Conservation (phyloP, 2,329 filamentous ascomycete species). For the Emmonsia crescens region DNA sequence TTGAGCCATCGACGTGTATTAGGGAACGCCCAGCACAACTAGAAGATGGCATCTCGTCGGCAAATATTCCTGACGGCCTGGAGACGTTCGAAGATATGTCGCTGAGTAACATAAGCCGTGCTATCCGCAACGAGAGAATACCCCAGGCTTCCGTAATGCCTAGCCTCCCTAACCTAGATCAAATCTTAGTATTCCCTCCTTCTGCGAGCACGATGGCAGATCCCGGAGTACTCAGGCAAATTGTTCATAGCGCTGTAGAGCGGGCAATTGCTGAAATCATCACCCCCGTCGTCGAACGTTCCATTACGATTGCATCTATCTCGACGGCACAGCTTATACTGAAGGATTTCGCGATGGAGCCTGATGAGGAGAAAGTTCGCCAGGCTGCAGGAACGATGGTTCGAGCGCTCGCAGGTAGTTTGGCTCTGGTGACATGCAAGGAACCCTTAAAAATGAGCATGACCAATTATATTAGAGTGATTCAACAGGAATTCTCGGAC, state of each 20-base stretch:
- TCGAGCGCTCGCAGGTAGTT: constrained; percentile 82
- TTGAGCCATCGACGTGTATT: constrained; percentile 79
- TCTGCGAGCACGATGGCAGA: constrained; percentile 67
- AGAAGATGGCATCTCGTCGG: constrained; percentile 39
- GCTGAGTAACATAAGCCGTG: constrained; percentile 60
- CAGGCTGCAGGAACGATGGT: constrained; percentile 88
- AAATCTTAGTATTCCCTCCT: constrained; percentile 66
- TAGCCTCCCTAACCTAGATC: constrained; percentile 53
- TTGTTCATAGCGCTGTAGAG: constrained; percentile 76
- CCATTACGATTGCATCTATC: constrained; percentile 94
- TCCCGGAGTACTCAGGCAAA: constrained; percentile 53
- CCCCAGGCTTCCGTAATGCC: constrained; percentile 68
- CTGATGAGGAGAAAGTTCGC: constrained; percentile 75
- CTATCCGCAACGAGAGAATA: constrained; percentile 59
- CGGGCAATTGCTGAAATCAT: constrained; percentile 94
- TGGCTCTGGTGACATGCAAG: constrained; percentile 96
- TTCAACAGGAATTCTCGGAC: constrained; percentile 53
- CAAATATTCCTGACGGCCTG: constrained; percentile 54
- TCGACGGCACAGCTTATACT: constrained; percentile 90
- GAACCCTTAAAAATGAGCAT: constrained; percentile 94
- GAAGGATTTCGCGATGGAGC: constrained; percentile 92
- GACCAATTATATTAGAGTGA: constrained; percentile 90
- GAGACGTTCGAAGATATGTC: constrained; percentile 77
- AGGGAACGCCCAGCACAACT: constrained; percentile 61
- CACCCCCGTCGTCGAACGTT: constrained; percentile 90